phyloP scores from a whole-genome alignment of 2,329 filamentous ascomycete genomes.

The Neofusicoccum ribis region DNA sequence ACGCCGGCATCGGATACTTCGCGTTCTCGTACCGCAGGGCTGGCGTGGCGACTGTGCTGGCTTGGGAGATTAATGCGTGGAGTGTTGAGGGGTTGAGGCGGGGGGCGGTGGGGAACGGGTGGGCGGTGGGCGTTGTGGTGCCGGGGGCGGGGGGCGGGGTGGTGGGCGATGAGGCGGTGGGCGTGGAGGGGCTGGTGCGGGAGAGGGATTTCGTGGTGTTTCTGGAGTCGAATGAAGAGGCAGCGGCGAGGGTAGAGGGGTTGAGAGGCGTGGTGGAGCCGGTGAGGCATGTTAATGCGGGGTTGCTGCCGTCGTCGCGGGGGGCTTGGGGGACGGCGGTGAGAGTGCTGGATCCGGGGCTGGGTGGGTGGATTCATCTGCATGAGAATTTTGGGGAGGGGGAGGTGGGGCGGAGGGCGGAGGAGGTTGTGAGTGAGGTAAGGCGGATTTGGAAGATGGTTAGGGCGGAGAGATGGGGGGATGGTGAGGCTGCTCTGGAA shows the following conservation, averaged over 20 bases:
- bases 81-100: too few relatives aligned
- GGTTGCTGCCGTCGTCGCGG: conserved; percentile 56
- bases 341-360: conserved; percentile 44
- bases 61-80: too few relatives aligned
- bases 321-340: conserved; percentile 53
- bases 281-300: conserved; percentile 60
- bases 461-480: conserved; percentile 42
- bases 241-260: conserved; percentile 28
- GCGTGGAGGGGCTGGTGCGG: conserved; percentile 2
- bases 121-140: conserved; percentile 14
- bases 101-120: too few relatives aligned
- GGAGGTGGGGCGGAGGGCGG: conserved; percentile 26
- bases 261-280: conserved; percentile 31
- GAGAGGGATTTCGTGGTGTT: conserved; percentile 39
- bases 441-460: conserved; percentile 35
- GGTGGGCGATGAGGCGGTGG: too few relatives aligned
- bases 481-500: background rate
- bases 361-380: conserved; percentile 59
- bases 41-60: too few relatives aligned
- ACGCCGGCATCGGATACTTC: too few relatives aligned
- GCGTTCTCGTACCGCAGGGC: too few relatives aligned
- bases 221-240: conserved; percentile 41
- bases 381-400: conserved; percentile 58
- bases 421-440: conserved; percentile 44
- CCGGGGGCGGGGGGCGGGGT: conserved; percentile 1